Base-by-base conservation (phyloP, 202 grass and related monocot species). In the Panicum virgatum region DNA sequence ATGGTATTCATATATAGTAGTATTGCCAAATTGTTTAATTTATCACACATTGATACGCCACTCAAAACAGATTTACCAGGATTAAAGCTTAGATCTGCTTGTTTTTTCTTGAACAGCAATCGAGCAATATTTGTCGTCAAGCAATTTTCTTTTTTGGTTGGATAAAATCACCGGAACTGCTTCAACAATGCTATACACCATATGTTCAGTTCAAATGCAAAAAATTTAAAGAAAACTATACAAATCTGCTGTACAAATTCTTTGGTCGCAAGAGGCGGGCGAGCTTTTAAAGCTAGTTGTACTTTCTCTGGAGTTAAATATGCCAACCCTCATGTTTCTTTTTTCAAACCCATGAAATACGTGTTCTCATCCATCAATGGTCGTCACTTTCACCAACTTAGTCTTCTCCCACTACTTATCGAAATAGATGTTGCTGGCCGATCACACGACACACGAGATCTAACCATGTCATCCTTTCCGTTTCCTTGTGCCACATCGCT, bases 371-470 rank as follows among this genome's bases (percentile, higher is more conserved):
- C 47, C 42, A 57, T 26, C 68, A 25, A 42, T 57, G 58, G 46
- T 82, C 5, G 63, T 82, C 72, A 19, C 25, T 62, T 40, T 77
- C 85, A 63, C 10, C 43, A 63, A 54, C 69, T 71, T 65, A 25
- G 61, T 90, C 83, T 61, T 56, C 67, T 50, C 16, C 39, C 59
- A 25, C 22, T 43, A 15, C 36, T 20, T 56, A 30, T 51, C 29
- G 48, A 75, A 59, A 68, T 83, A 50, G 67, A 79, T 62, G 80
- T 52, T 83, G 80, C 48, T 58, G 80, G 75, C 37, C 12, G 66
- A 74, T 66, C 50, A 45, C 83, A 69, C 83, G 62, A 90, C 83
- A 88, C 39, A 73, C 40, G 25, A 83, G 72, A 86, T 85, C 66
- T 66, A 78, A 36, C 60, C 37, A 56, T 47, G 73, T 65, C 65